Percentiles rank a stretch among this genome's conserved stretches.
phyloP scores from a whole-genome alignment of 2,329 filamentous ascomycete species.

The Grosmannia serpens region DNA sequence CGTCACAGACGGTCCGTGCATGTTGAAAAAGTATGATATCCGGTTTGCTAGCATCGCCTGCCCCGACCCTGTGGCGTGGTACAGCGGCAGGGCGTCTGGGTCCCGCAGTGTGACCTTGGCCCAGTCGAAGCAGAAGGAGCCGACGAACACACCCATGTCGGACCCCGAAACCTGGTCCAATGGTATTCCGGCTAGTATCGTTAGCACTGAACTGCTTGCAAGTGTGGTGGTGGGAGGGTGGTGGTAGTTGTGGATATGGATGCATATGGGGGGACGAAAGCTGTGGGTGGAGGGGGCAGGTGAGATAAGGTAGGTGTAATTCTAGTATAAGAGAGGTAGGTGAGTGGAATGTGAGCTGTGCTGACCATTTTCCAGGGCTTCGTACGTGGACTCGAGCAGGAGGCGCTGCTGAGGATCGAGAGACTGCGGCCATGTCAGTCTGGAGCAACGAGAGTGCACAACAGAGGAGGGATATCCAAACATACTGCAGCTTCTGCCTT shows the following conservation, averaged over 20 bases:
- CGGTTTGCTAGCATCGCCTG: constrained; percentile 26
- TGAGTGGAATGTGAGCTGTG: background rate
- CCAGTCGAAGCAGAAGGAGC: constrained; percentile 20
- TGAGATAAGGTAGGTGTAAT: background rate
- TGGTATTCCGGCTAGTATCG: constrained; percentile 12
- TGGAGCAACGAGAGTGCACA: background rate
- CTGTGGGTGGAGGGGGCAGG: background rate
- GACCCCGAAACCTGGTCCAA: constrained; percentile 12
- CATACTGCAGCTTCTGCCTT: constrained; percentile 17
- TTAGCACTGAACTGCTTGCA: background rate
- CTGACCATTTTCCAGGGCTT: constrained; percentile 16
- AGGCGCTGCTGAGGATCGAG: constrained; percentile 14
- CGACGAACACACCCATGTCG: constrained; percentile 13
- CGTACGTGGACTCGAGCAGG: constrained; percentile 14
- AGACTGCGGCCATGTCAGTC: background rate
- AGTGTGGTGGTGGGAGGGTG: background rate
- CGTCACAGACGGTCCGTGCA: constrained; percentile 28
- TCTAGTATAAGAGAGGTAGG: background rate
- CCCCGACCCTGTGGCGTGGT: constrained; percentile 23
- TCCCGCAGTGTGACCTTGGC: constrained; percentile 12
- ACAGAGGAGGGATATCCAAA: background rate
- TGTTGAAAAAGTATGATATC: constrained; percentile 28
- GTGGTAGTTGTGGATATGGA: background rate
- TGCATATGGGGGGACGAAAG: background rate
- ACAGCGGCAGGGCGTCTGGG: constrained; percentile 16